Evolutionary conservation across 768 basidiomycete species (phyloP), one percentile per base, ranked within the genome.

Genomic region (Suillus placidus): DNA sequence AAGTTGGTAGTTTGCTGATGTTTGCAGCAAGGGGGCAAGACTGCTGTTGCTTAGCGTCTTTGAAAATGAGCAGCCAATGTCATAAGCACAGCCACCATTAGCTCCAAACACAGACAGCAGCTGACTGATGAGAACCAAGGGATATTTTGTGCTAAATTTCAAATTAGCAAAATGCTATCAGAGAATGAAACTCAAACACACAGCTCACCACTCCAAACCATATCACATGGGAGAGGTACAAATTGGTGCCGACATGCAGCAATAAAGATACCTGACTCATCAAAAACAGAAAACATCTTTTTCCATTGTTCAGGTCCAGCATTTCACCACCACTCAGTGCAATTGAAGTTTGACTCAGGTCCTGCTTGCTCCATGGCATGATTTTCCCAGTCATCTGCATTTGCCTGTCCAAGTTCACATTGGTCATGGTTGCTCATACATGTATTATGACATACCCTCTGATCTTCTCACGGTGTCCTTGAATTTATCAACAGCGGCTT

Each of bases 31-130:
- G 23, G 4, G 68, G 63, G 4, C 58, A 23, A 76, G 47, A 47
- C 72, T 71, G 12, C 40, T 60, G 16, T 37, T 49, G 23, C n/a
- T 9, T 5, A 72, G 20, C 0, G 73, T 76, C n/a, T 61, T 68
- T 1, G 55, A 4, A 57, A 75, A 71, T 0, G 62, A 66, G 49
- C 75, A 76, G 1, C 70, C 73, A 5, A 75, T 75, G 47, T 75
- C 74, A 49, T 77, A 76, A 3, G 67, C 74, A 26, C 69, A 20
- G 2, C 34, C 62, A 42, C 70, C 60, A 32, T 72, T 56, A 2
- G 7, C 5, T 16, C 70, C 72, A 61, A 63, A 71, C 7, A 69
- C 63, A 32, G 66, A 60, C 5, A 72, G 37, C 40, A 70, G 45
- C 34, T 55, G 62, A 30, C 66, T 43, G 10, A 74, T 56, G 34